Evolutionary conservation across 225 moss, liverwort and hornwort species (phyloP), one percentile per base, ranked within the genome.

Genomic region (Physcomitrellopsis africana): DNA sequence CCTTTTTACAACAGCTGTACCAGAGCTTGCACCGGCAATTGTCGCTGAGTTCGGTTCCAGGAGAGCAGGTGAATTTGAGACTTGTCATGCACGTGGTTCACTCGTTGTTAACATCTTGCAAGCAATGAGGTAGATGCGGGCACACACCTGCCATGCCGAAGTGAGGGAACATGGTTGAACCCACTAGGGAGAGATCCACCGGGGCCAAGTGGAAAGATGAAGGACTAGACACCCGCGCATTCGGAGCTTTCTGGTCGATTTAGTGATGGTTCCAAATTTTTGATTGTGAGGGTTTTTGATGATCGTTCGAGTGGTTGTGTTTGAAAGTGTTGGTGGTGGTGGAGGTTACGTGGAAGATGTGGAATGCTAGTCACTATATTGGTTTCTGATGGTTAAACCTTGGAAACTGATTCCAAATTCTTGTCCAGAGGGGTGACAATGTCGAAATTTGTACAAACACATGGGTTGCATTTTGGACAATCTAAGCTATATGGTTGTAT

Each of bases 81-180:
- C 87, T 96, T 11, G 96, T 96, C 45, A 87, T 92, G 43, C 96
- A 96, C 76, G 90, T 96, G 58, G 96, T 96, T 24, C 92, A 96
- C 81, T 96, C 96, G 42, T 83, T 96, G 80, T 67, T 96, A 44
- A 96, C 92, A 18, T 88, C 94, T 56, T 96, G 96, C 86, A 96
- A 92, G n/a, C 16, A 14, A 55, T 37, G 26, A 51, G 52, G 45
- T 73, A 68, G 75, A 23, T 64, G 60, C n/a, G 46, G 76, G 72
- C 42, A 60, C 60, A 47, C 49, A 46, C 69, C 65, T 67, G 53
- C 76, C 27, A 59, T n/a, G 49, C 49, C 1, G 5, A 70, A 51
- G 68, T 46, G 61, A 72, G 44, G 65, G 43, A 24, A 77, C 32
- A 73, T 60, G 42, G 65, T 53, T 72, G 48, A 59, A 46, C 37